Percentiles rank a stretch among this genome's conserved stretches.
phyloP scores from a whole-genome alignment of 208 protist species.

The Crithidia sp. region DNA sequence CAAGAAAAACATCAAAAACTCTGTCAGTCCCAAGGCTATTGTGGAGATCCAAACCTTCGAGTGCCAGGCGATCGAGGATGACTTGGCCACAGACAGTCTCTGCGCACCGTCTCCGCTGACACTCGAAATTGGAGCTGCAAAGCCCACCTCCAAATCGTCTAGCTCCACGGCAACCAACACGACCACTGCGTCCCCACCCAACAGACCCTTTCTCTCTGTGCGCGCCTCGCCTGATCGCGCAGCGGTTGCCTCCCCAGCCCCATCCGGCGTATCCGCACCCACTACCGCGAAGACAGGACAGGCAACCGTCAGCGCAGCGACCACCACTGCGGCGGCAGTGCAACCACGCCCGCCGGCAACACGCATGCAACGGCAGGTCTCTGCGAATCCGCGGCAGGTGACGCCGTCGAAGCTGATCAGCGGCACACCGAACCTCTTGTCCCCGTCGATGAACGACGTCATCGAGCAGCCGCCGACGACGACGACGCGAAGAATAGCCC shows the following conservation, averaged over 20 bases:
- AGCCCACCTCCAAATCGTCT: background rate
- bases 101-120: slow-evolving; percentile 2
- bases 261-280: no score
- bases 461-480: background rate
- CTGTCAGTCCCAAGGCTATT: slow-evolving; percentile 14
- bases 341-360: slow-evolving; percentile 1
- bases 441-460: background rate
- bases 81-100: slow-evolving; percentile 17
- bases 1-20: slow-evolving; percentile 17
- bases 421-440: slow-evolving; percentile 6
- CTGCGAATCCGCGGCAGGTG: background rate
- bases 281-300: background rate
- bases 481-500: background rate
- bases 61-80: slow-evolving; percentile 37
- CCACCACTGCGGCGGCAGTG: background rate
- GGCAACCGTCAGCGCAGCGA: background rate
- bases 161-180: background rate
- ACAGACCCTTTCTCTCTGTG: background rate
- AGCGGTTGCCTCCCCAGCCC: background rate
- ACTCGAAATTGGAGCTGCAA: background rate
- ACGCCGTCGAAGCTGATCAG: slow-evolving; percentile 4
- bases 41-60: slow-evolving; percentile 22
- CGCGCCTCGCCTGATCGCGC: background rate
- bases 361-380: background rate
- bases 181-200: background rate